Evolutionary conservation across 345 rosid species (phyloP), one percentile per base, ranked within the genome.

Genomic region (Salix koriyanagi): DNA sequence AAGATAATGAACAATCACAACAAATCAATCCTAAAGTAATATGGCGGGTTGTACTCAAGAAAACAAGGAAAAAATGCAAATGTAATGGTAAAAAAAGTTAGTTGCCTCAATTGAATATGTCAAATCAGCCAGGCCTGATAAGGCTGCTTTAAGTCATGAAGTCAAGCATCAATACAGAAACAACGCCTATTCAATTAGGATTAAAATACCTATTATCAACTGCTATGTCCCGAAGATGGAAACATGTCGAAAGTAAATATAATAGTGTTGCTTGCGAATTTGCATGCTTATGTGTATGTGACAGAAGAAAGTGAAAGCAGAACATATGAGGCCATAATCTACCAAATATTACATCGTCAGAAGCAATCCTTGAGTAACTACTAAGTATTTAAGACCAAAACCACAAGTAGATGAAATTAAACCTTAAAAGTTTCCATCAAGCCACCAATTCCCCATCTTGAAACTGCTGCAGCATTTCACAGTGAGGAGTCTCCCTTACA

Each of bases 401-500:
- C 70, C 60, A 54, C 12, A 5, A 39, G 68, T 69, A 58, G 50
- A 69, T 10, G 58, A 39, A 68, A 68, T 52, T 75, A 14, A 76
- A 88, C 90, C 90, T 90, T 67, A 67, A 72, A 52, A 65, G 12
- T 19, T 66, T 77, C 76, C 76, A 74, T 85, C 85, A 88, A 77
- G 90, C 90, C n/a, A 77, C 79, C 3, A 76, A 48, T 19, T 42
- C 74, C 78, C 65, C 52, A 32, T 77, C 65, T 84, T 85, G 88
- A 70, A 88, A 95, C 77, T 79, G 85, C 80, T 79, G 69, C 87
- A 89, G 77, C 96, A 88, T 77, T 12, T 91, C 93, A 65, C 96
- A 93, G 69, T 91, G 93, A 50, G 99, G 98, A 16, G 91, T 93
- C 86, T 93, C 98, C 16, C 86, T 85, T 28, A 95, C 75, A 73